phyloP scores from a whole-genome alignment of 345 rosid species.

The Psidium guajava region DNA sequence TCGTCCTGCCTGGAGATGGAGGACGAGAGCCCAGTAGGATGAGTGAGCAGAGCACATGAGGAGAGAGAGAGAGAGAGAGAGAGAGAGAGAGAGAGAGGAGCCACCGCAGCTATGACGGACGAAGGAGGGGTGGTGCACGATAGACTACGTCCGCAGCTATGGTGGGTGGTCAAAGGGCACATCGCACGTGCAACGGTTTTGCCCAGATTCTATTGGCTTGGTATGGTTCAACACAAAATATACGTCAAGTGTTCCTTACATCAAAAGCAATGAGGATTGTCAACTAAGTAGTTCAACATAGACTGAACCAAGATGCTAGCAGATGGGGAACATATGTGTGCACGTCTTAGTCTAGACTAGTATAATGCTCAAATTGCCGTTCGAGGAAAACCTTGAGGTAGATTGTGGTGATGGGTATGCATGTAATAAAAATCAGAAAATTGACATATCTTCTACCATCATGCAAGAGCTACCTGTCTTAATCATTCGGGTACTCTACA shows the following conservation, averaged over 20 bases:
- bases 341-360: neutral
- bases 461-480: neutral
- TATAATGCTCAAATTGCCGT: neutral
- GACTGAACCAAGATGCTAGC: neutral
- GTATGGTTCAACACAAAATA: neutral
- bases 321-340: neutral
- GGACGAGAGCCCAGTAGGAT: neutral
- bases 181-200: neutral
- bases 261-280: neutral
- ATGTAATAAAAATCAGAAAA: neutral
- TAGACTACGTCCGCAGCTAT: neutral
- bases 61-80: too few relatives aligned
- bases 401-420: neutral
- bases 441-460: neutral
- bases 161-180: neutral
- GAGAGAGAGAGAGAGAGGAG: neutral
- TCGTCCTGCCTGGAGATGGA: neutral
- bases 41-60: neutral
- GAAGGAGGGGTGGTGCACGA: neutral
- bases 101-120: neutral
- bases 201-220: neutral
- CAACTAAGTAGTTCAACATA: neutral
- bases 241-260: neutral
- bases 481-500: neutral
- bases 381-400: neutral